Percentiles rank a stretch among this genome's conserved stretches.
Evolutionary conservation across 441 rosid genomes (phyloP).

Genomic region (Iberis amara): DNA sequence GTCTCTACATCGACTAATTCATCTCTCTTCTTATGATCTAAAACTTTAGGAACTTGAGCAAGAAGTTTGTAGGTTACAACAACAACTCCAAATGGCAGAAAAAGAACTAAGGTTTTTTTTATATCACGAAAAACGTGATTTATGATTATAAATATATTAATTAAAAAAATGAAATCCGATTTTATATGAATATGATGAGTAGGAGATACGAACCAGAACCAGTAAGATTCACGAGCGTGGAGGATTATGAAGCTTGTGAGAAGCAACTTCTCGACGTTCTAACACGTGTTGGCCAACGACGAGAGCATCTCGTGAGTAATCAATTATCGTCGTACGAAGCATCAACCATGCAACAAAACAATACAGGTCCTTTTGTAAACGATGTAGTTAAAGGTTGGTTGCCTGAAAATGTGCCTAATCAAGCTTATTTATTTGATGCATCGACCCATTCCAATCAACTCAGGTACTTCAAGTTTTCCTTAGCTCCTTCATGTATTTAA

Average conservation of each 20-base stretch:
- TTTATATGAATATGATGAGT: slow-evolving; percentile 2
- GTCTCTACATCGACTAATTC: neutral
- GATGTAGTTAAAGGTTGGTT: slow-evolving; percentile 48
- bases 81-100: slow-evolving; percentile 31
- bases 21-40: neutral
- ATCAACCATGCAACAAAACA: slow-evolving; percentile 46
- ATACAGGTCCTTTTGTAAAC: slow-evolving; percentile 41
- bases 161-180: neutral
- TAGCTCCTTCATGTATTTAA: too few species aligned
- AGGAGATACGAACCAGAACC: slow-evolving; percentile 59
- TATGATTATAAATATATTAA: neutral
- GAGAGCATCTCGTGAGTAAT: slow-evolving; percentile 45
- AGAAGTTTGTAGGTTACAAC: slow-evolving; percentile 40
- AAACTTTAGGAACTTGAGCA: slow-evolving; percentile 28
- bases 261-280: slow-evolving; percentile 50
- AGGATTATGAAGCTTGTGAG: slow-evolving; percentile 57
- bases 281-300: slow-evolving; percentile 44
- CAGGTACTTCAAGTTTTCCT: slow-evolving; percentile 28
- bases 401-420: slow-evolving; percentile 42
- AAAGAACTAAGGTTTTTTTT: slow-evolving; percentile 28
- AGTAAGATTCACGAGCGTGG: slow-evolving; percentile 37
- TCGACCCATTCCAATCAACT: slow-evolving; percentile 43
- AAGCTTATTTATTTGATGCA: slow-evolving; percentile 40
- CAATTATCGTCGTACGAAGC: slow-evolving; percentile 48
- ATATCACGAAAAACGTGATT: neutral